phyloP scores from a whole-genome alignment of 2,329 filamentous ascomycete genomes.

The Aspergillus quadricinctus region DNA sequence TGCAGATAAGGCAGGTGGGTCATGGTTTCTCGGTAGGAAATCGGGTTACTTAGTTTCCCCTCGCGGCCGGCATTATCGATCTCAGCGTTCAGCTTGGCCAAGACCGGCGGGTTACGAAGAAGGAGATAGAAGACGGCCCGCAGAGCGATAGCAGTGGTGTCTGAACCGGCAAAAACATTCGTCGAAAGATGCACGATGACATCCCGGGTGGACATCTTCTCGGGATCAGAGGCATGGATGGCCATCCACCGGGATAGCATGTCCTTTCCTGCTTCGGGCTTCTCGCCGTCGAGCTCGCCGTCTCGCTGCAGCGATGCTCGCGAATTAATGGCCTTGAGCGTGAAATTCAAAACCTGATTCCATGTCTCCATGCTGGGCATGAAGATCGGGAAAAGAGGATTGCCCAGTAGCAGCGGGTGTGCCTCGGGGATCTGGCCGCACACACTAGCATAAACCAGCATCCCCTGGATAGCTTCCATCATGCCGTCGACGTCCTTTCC shows the following conservation, averaged over 20 bases:
- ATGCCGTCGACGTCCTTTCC: slow-evolving; percentile 37
- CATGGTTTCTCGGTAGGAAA: slow-evolving; percentile 23
- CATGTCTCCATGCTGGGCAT: slow-evolving; percentile 33
- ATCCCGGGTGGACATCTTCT: slow-evolving; percentile 25
- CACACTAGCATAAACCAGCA: slow-evolving; percentile 25
- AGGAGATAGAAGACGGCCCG: slow-evolving; percentile 39
- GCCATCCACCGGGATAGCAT: slow-evolving; percentile 29
- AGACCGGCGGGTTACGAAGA: slow-evolving; percentile 22
- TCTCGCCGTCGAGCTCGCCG: background rate
- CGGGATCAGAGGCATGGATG: slow-evolving; percentile 23
- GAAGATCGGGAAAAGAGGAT: slow-evolving; percentile 25
- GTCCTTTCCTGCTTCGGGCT: slow-evolving; percentile 17
- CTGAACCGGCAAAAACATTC: slow-evolving; percentile 22
- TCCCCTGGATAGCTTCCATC: slow-evolving; percentile 27
- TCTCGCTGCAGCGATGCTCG: slow-evolving; percentile 21
- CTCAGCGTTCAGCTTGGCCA: slow-evolving; percentile 37
- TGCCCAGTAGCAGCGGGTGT: slow-evolving; percentile 24
- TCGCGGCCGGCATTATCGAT: slow-evolving; percentile 28
- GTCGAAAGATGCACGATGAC: slow-evolving; percentile 24
- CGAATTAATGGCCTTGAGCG: slow-evolving; percentile 29
- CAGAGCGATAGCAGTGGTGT: slow-evolving; percentile 38
- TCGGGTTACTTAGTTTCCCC: slow-evolving; percentile 17
- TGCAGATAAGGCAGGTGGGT: slow-evolving; percentile 31
- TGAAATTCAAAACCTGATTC: slow-evolving; percentile 31
- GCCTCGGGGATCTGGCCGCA: slow-evolving; percentile 26